Percentiles rank a stretch among this genome's conserved stretches.
These are phyloP conservation scores for Pyracantha coccinea DNA, from an alignment of 331 rosid genomes.

Conservation along the genomic window DNA sequence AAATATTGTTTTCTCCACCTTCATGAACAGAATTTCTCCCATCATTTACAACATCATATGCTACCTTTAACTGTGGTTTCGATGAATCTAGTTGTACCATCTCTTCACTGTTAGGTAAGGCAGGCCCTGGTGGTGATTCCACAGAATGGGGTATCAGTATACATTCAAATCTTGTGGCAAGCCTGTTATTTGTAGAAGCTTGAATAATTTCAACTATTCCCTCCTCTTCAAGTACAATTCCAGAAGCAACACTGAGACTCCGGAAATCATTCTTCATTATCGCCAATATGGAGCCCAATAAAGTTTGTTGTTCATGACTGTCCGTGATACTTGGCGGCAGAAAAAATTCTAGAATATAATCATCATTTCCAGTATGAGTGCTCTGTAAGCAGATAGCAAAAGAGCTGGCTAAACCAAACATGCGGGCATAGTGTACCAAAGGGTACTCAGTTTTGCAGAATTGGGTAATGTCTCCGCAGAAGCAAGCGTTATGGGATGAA, in stretches of 20 bases:
- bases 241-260: slow-evolving; percentile 81
- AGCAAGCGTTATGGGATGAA: slow-evolving; percentile 56
- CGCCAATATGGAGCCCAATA: slow-evolving; percentile 70
- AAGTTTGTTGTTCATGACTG: slow-evolving; percentile 39
- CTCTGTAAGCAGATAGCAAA: slow-evolving; percentile 85
- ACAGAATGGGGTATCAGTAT: slow-evolving; percentile 28
- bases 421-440: slow-evolving; percentile 85
- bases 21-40: slow-evolving; percentile 24
- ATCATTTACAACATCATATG: slow-evolving; percentile 22
- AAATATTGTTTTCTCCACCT: slow-evolving; percentile 22
- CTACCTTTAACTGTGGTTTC: slow-evolving; percentile 31
- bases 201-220: slow-evolving; percentile 54
- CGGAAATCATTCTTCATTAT: slow-evolving; percentile 70
- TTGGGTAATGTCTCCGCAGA: slow-evolving; percentile 59
- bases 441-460: slow-evolving; percentile 91
- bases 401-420: slow-evolving; percentile 74
- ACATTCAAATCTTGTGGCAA: slow-evolving; percentile 40
- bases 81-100: slow-evolving; percentile 32
- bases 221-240: slow-evolving; percentile 51
- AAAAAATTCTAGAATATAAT: slow-evolving; percentile 82
- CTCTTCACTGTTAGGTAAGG: slow-evolving; percentile 37
- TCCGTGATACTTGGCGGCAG: slow-evolving; percentile 58
- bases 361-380: slow-evolving; percentile 64
- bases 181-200: slow-evolving; percentile 37
- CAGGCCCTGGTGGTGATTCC: slow-evolving; percentile 31